These are phyloP conservation scores for Elaeis oleifera DNA, from an alignment of 202 grass and related monocot species.

Conservation along the genomic window DNA sequence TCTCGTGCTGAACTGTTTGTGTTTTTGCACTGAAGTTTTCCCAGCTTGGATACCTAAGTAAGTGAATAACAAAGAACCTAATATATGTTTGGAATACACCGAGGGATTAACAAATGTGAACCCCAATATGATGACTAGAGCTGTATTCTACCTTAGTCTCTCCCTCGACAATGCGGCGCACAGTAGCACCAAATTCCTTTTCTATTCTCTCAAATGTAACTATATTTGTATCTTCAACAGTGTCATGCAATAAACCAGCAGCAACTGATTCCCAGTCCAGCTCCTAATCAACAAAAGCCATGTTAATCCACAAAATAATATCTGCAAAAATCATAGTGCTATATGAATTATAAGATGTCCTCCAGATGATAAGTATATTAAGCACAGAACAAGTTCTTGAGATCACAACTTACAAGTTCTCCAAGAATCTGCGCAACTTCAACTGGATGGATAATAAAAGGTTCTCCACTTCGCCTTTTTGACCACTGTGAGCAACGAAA, in stretches of 20 bases:
- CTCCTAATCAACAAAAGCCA: slow-evolving; percentile 51
- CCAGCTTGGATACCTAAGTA: slow-evolving; percentile 84
- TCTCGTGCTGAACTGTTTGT: slow-evolving; percentile 77
- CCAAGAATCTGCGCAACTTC: slow-evolving; percentile 95
- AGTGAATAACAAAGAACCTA: slow-evolving; percentile 3
- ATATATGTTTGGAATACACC: slow-evolving; percentile 18
- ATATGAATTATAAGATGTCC: no score
- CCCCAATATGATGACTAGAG: slow-evolving; percentile 11
- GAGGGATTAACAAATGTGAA: slow-evolving; percentile 14
- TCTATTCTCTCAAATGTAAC: slow-evolving; percentile 98
- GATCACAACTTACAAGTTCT: slow-evolving; percentile 64
- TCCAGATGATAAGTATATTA: no score
- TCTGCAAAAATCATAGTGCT: no score
- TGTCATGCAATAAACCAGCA: slow-evolving; percentile 97
- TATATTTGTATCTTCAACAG: slow-evolving; percentile 91
- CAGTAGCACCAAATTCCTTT: slow-evolving; percentile 75
- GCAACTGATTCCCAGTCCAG: slow-evolving; percentile 98
- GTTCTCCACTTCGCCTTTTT: slow-evolving; percentile 94
- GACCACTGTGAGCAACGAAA: slow-evolving; percentile 88
- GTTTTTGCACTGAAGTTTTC: slow-evolving; percentile 80
- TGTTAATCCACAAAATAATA: slow-evolving; percentile 3
- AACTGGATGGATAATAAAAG: slow-evolving; percentile 98
- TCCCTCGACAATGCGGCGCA: slow-evolving; percentile 96
- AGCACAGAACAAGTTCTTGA: no score
- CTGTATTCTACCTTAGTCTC: slow-evolving; percentile 75